Evolutionary conservation across 202 grass and related monocot species (phyloP), one percentile per base, ranked within the genome.

Genomic region (Carex arenaria): DNA sequence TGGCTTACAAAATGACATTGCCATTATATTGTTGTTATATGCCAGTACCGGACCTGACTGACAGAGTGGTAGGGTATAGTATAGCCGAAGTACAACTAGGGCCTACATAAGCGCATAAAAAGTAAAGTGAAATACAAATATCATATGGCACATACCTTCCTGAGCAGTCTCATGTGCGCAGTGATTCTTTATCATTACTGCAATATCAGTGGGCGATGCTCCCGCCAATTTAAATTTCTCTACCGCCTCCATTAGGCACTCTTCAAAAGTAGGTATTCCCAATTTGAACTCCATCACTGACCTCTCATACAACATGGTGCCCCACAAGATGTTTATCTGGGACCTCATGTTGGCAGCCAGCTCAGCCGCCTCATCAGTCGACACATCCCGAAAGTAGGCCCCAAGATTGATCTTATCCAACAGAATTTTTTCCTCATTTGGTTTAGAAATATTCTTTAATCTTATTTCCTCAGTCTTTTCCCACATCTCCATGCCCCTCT

Each of bases 271-370:
- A 30, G 88, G 64, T 64, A 92, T 79, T 2, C 92, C 94, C 53
- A 97, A 77, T 60, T 94, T 94, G 81, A 91, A 94, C 80, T 94
- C 94, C 77, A 97, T 85, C 7, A 94, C 70, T 0, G 94, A 97
- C 1, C 92, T 87, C 72, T 94, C 92, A 66, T 97, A 97, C 40
- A 97, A 88, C 72, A 97, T 92, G 30, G 92, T 94, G 22, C 90
- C 94, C 94, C 94, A 97, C 51, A 90, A 84, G 74, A 94, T 97
- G 68, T 97, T 94, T 31, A 94, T 85, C 67, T 94, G 94, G 52
- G 94, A 92, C 65, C 85, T 74, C 88, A 97, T 85, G 40, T 87
- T 94, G 38, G 90, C 78, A 53, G 90, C 85, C 63, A 90, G 94
- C 14, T 97, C 88, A 45, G 91, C 86, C n/a, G 90, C 90, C 87